Percentiles rank a stretch among this genome's conserved stretches.
Evolutionary conservation across 1,284 basidiomycete genomes (phyloP).

Genomic region (Exobasidium cylindrosporum): DNA sequence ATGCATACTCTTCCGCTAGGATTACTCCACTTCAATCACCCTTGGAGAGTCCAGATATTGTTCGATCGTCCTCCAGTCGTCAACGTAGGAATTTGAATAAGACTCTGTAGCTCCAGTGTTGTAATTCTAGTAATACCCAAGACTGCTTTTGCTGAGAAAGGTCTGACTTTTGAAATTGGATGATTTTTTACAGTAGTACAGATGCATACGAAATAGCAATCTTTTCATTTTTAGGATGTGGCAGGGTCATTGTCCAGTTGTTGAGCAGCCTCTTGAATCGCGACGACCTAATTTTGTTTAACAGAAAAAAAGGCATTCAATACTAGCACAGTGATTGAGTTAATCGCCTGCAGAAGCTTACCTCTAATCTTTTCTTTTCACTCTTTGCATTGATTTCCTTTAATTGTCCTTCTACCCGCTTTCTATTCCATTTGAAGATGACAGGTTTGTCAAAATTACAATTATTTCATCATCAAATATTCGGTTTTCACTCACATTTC

Average conservation of each 20-base stretch:
- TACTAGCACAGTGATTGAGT: neutral
- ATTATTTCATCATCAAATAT: neutral
- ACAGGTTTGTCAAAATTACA: neutral
- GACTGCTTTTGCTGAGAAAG: too few relatives aligned
- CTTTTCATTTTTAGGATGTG: neutral
- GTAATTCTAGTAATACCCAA: too few relatives aligned
- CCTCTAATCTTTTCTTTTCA: conserved; percentile 29
- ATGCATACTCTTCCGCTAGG: neutral
- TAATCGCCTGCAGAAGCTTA: neutral
- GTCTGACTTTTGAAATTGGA: too few relatives aligned
- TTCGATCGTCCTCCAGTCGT: neutral
- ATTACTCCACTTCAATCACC: neutral
- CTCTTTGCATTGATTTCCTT: conserved; percentile 32
- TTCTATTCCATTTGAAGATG: conserved; percentile 14
- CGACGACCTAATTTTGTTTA: conserved; percentile 24
- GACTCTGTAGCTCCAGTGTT: neutral
- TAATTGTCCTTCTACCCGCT: conserved; percentile 34
- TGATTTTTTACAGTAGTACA: too few relatives aligned
- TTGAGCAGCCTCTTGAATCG: conserved; percentile 34
- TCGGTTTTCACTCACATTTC: conserved; percentile 71
- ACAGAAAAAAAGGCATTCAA: neutral
- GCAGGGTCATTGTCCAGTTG: conserved; percentile 12
- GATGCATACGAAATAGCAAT: conserved; percentile 2
- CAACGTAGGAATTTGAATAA: neutral
- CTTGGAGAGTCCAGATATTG: neutral